phyloP scores from a whole-genome alignment of 78 protist species.

The Dictyostelium purpureum region DNA sequence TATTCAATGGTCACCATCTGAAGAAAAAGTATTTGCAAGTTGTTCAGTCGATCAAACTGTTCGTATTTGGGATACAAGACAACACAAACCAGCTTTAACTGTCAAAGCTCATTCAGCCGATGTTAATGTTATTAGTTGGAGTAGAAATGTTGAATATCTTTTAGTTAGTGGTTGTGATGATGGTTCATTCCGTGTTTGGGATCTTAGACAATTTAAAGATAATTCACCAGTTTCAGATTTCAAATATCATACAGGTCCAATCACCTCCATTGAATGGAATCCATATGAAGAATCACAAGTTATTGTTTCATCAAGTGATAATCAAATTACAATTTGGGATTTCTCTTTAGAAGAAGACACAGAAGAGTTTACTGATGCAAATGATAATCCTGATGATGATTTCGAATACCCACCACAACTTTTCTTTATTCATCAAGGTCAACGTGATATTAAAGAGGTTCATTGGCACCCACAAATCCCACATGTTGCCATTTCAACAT shows the following conservation, averaged over 20 bases:
- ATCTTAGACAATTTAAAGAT: constrained; percentile 84
- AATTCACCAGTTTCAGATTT: constrained; percentile 64
- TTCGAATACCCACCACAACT: constrained; percentile 91
- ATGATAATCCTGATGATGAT: constrained; percentile 28
- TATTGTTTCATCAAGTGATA: constrained; percentile 87
- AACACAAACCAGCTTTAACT: constrained; percentile 54
- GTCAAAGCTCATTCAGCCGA: constrained; percentile 86
- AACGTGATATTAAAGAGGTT: constrained; percentile 91
- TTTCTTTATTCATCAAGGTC: constrained; percentile 96
- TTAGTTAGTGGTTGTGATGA: constrained; percentile 96
- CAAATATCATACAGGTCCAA: constrained; percentile 88
- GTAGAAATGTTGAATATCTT: constrained; percentile 74
- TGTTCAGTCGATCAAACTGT: constrained; percentile 82
- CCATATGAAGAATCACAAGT: constrained; percentile 92
- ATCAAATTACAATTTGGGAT: constrained; percentile 95
- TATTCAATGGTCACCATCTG: constrained; percentile 94
- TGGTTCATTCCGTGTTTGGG: constrained; percentile 96
- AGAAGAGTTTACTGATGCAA: constrained; percentile 52
- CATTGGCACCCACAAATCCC: constrained; percentile 97
- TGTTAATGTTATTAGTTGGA: constrained; percentile 96
- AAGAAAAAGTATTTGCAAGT: constrained; percentile 85
- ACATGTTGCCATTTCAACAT: constrained; percentile 88
- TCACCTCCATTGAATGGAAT: constrained; percentile 95
- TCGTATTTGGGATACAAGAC: constrained; percentile 88
- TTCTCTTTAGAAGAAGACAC: constrained; percentile 92